Conservation (phyloP, 1,284 basidiomycete species). For the Cutaneotrichosporon sp. region DNA sequence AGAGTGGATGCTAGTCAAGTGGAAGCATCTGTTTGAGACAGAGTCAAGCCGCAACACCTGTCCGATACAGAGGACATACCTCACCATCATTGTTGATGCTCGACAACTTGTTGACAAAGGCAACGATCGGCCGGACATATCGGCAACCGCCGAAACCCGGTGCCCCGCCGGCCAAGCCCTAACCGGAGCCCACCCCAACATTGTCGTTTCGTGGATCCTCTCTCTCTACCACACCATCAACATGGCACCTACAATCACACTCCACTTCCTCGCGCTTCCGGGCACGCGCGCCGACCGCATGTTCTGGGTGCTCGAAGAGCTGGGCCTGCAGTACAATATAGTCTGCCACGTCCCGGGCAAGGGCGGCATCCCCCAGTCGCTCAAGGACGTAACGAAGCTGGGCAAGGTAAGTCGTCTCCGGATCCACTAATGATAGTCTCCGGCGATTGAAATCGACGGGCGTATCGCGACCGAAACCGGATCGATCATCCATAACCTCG, state of each 20-base stretch:
- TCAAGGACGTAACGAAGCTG: slow-evolving; percentile 4
- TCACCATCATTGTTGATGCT: too few relatives aligned
- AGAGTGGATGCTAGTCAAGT: too few relatives aligned
- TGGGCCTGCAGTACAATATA: slow-evolving; percentile 11
- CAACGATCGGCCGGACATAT: too few relatives aligned
- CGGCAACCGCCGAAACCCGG: too few relatives aligned
- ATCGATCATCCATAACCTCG: slow-evolving; percentile 36
- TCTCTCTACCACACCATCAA: not conserved
- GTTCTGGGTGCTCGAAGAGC: slow-evolving; percentile 19
- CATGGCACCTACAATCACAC: slow-evolving; percentile 8
- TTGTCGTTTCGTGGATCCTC: too few relatives aligned
- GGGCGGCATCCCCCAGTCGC: not conserved
- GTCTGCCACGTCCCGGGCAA: slow-evolving; percentile 1
- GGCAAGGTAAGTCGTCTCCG: slow-evolving; percentile 7
- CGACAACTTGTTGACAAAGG: too few relatives aligned
- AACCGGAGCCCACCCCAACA: too few relatives aligned
- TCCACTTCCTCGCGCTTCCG: slow-evolving; percentile 14
- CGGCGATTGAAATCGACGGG: slow-evolving; percentile 35
- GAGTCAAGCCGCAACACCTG: too few relatives aligned
- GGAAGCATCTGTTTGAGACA: too few relatives aligned
- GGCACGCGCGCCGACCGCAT: slow-evolving; percentile 13
- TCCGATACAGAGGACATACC: too few relatives aligned
- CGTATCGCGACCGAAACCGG: slow-evolving; percentile 36
- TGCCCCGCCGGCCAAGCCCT: too few relatives aligned
- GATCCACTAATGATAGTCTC: slow-evolving; percentile 23